Percentiles rank a stretch among this genome's conserved stretches.
Conservation (phyloP, 176 grass and related monocot species). For the Sorghum bicolor region Sorghum_bicolor_NCBIv3 NC_012872.2:69737001-69737500, state of each 20-base stretch:
- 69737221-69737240: neutral
- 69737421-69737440: conserved; percentile 56
- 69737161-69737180: too few relatives aligned
- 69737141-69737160: neutral
- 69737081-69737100: neutral
- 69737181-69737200: neutral
- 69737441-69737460: conserved; percentile 22
- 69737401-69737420: conserved; percentile 57
- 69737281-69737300: neutral
- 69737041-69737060: too few relatives aligned
- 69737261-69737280: too few relatives aligned
- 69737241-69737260: too few relatives aligned
- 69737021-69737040: neutral
- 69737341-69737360: neutral
- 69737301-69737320: neutral
- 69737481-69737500: conserved; percentile 47
- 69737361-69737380: neutral
- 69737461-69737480: conserved; percentile 77
- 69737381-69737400: conserved; percentile 9
- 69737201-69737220: too few relatives aligned
- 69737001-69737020: neutral
- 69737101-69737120: neutral
- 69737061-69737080: too few relatives aligned
- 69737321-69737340: neutral
- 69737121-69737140: neutral